Conservation (phyloP, 2,329 filamentous ascomycete genomes). For the Fusarium drepaniforme region DNA sequence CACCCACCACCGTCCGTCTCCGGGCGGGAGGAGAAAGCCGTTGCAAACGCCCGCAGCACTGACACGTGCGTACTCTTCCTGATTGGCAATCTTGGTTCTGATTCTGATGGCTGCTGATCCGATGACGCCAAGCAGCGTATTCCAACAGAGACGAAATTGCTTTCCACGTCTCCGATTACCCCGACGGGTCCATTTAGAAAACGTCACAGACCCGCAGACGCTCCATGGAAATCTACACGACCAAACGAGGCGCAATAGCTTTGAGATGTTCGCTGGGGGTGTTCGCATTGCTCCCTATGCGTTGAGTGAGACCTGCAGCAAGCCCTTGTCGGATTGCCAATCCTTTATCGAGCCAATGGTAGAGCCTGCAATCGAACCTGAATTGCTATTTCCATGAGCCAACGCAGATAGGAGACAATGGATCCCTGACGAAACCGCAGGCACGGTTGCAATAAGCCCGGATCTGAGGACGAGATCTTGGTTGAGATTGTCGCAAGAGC, state of each 20-base stretch:
- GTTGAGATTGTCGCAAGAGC: neutral
- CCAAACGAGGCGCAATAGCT: neutral
- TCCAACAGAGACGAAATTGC: slow-evolving; percentile 20
- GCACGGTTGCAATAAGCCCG: neutral
- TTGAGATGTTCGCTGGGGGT: neutral
- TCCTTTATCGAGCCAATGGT: slow-evolving; percentile 32
- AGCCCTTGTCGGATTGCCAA: slow-evolving; percentile 16
- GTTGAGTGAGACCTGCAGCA: neutral
- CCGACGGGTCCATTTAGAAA: slow-evolving; percentile 12
- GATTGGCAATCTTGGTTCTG: slow-evolving; percentile 19
- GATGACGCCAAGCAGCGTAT: slow-evolving; percentile 25
- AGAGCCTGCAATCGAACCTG: neutral
- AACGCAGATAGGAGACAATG: slow-evolving; percentile 23
- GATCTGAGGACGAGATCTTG: slow-evolving; percentile 12
- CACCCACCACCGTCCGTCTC: neutral
- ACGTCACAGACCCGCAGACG: slow-evolving; percentile 15
- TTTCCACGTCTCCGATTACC: slow-evolving; percentile 1
- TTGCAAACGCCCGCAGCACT: slow-evolving; percentile 28
- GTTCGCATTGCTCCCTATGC: slow-evolving; percentile 6
- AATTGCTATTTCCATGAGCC: slow-evolving; percentile 29
- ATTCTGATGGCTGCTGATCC: slow-evolving; percentile 25
- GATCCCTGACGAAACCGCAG: slow-evolving; percentile 24
- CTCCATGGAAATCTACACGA: neutral
- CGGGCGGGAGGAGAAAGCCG: slow-evolving; percentile 13
- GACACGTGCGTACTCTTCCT: neutral